A percentile compares a stretch with the other conserved stretches of the same genome.
These are phyloP conservation scores for Colletotrichum sp. DNA, from an alignment of 2,329 filamentous ascomycete species.

Conservation along the genomic window DNA sequence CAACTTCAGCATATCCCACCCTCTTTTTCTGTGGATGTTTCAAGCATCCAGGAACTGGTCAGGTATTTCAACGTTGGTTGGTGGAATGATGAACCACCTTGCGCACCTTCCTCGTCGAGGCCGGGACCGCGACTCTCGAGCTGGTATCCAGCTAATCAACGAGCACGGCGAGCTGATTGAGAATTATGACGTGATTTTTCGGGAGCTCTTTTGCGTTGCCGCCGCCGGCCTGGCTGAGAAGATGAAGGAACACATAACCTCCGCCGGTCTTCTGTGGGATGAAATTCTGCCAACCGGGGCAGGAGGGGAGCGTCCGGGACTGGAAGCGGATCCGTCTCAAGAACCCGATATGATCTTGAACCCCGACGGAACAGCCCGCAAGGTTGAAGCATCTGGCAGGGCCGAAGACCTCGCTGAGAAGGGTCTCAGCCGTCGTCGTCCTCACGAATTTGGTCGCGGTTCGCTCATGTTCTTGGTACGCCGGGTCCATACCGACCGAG, in stretches of 20 bases:
- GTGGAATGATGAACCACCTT: conserved; percentile 77
- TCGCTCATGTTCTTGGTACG: conserved; percentile 83
- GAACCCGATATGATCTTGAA: background rate
- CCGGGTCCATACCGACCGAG: conserved; percentile 59
- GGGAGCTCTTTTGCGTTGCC: conserved; percentile 83
- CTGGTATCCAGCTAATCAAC: conserved; percentile 48
- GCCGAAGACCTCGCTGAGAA: conserved; percentile 47
- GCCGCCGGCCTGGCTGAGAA: conserved; percentile 75
- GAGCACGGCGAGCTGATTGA: conserved; percentile 64
- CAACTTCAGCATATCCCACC: conserved; percentile 76
- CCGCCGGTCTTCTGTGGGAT: conserved; percentile 75
- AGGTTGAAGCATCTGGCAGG: conserved; percentile 2
- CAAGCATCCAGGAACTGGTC: conserved; percentile 81
- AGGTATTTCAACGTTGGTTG: conserved; percentile 70
- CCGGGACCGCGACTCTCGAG: conserved; percentile 43
- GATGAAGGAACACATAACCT: conserved; percentile 66
- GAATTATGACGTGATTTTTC: conserved; percentile 78
- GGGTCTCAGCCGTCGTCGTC: conserved; percentile 30
- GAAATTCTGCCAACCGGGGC: conserved; percentile 73
- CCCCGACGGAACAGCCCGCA: conserved; percentile 21
- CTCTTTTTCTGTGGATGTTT: conserved; percentile 88
- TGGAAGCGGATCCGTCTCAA: background rate
- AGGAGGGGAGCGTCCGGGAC: conserved; percentile 25
- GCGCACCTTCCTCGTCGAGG: conserved; percentile 47
- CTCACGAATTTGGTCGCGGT: conserved; percentile 65